A percentile compares a stretch with the other conserved stretches of the same genome.
Evolutionary conservation across 768 basidiomycete species (phyloP).

Genomic region (Coprinellus aureogranulatus): DNA sequence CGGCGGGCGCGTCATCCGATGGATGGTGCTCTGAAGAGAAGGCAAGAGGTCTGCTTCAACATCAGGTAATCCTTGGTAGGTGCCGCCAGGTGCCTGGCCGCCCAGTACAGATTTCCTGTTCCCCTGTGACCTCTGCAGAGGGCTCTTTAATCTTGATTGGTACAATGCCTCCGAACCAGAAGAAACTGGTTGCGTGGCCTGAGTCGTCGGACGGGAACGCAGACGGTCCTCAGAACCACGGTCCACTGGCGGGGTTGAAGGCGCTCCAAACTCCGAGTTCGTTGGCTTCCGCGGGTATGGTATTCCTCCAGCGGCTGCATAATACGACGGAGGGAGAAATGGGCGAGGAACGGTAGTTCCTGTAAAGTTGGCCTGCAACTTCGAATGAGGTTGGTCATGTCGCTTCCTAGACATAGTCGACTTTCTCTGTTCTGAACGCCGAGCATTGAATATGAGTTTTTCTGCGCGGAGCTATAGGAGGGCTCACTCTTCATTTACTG

Average conservation of each 20-base stretch:
- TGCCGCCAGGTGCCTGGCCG: constrained; percentile 4
- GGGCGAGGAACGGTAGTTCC: not conserved
- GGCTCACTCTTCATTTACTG: no score
- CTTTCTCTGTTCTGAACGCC: not conserved
- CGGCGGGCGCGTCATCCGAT: constrained; percentile 66
- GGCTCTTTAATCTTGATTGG: no score
- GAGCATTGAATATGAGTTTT: no score
- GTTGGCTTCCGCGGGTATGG: constrained; percentile 6
- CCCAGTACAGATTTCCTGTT: constrained; percentile 5
- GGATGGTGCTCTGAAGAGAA: constrained; percentile 68
- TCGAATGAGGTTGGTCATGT: not conserved
- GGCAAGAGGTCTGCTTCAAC: constrained; percentile 67
- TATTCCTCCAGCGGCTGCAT: constrained; percentile 12
- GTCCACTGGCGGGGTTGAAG: no score
- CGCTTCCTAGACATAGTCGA: not conserved
- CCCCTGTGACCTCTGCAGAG: no score
- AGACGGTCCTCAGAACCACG: no score
- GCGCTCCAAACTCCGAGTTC: no score
- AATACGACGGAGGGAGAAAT: constrained; percentile 11
- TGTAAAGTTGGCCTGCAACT: not conserved
- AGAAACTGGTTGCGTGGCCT: no score
- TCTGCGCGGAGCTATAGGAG: no score
- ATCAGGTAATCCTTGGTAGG: constrained; percentile 47
- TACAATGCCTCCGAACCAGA: no score
- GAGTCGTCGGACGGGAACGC: no score